Base-by-base conservation (phyloP, 805 yeast species). In the Nakazawaea molendinolei region DNA sequence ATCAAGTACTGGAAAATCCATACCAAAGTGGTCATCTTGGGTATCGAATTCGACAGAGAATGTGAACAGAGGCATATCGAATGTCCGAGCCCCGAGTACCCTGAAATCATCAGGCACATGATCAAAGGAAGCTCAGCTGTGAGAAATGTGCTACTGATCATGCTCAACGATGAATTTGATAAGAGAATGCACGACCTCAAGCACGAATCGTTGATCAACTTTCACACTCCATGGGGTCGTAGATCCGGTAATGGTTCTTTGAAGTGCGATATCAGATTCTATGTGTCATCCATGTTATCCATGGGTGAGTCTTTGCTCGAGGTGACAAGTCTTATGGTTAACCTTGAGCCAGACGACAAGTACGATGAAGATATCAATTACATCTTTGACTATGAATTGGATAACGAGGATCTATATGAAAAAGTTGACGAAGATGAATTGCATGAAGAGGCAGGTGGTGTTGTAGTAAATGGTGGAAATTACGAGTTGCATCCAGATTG, bases 361-460 rank as follows among this genome's bases (percentile, higher is more conserved):
- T 76, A 74, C 44, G 89, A 80, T 52, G 86, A 79, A 45, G 87
- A 80, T 55, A 69, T 70, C 19, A 58, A 68, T 38, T 77, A 77
- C 46, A 73, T 77, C 48, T 75, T 74, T 48, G 80, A 75, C 30
- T 68, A 65, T 44, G 82, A 75, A 45, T 68, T 57, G 36, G 72
- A 67, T 18, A 63, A 63, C 39, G 61, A 58, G 41, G 60, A 60
- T 25, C 63, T 46, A 39, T 41, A 48, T 32, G 40, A 45, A 33
- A 41, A 41, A 40, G 36, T 24, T 19, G 48, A 40, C 36, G 53
- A 43, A 29, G 46, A 38, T 32, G 44, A 37, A 33, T 45, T 43
- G 33, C 55, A 44, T 16, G 25, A 18, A 6, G 23, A 28, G 31
- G 5, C 15, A 5, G 22, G 28, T 15, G 13, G 31, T 8, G 26